Conservation (phyloP, 2,329 filamentous ascomycete species). For the Calonectria honghensis region DNA sequence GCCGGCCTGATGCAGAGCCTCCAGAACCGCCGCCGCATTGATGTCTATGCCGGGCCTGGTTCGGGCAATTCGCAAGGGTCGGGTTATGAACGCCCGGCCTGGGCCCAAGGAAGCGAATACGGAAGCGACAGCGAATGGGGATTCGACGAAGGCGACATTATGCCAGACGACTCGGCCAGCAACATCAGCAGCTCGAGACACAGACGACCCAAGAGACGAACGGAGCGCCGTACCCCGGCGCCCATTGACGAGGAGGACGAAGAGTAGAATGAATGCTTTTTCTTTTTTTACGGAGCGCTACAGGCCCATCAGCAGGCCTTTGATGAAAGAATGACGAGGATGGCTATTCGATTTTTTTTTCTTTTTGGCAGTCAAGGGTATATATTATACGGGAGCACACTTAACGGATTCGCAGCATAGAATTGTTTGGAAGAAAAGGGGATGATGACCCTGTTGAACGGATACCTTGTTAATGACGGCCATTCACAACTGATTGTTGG, state of each 20-base stretch:
- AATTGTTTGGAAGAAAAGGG: constrained; percentile 45
- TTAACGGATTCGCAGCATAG: constrained; percentile 42
- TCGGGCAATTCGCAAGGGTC: constrained; percentile 68
- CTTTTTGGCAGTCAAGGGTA: constrained; percentile 46
- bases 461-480: constrained; percentile 47
- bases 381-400: constrained; percentile 35
- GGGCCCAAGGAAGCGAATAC: constrained; percentile 64
- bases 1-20: constrained; percentile 83
- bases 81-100: constrained; percentile 66
- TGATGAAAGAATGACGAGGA: constrained; percentile 27
- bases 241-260: constrained; percentile 84
- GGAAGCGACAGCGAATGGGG: constrained; percentile 77
- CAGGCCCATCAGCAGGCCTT: constrained; percentile 28
- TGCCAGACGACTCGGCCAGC: constrained; percentile 87
- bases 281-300: neutral
- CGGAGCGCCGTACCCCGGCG: constrained; percentile 82
- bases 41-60: constrained; percentile 69
- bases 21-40: constrained; percentile 75
- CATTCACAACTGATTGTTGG: constrained; percentile 40
- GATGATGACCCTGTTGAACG: constrained; percentile 45
- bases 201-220: constrained; percentile 79
- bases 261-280: constrained; percentile 65
- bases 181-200: constrained; percentile 85
- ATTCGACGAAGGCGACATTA: constrained; percentile 76
- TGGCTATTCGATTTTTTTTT: constrained; percentile 34